Evolutionary conservation across 2,329 filamentous ascomycete genomes (phyloP), one percentile per base, ranked within the genome.

Genomic region (Penicillium sp.): DNA sequence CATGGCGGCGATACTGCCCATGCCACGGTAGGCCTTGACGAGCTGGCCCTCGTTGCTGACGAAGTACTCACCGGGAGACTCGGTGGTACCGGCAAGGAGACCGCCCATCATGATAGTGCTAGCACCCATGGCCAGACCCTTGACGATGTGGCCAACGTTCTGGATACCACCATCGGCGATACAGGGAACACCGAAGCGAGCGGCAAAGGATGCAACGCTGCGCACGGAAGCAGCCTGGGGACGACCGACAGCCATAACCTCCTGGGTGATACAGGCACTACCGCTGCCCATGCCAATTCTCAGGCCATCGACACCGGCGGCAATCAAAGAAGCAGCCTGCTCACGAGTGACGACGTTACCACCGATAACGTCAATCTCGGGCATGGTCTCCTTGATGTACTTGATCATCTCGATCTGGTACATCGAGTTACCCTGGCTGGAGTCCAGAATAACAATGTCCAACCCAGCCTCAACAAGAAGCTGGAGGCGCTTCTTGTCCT

Each of bases 91-190:
- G 49, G 94, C 94, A 63, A 99, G 85, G 51, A 99, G 87, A 79
- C 94, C 95, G 69, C 94, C 94, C 94, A 99, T 99, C 94, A 99
- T 99, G 74, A 99, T 89, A 37, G 92, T 95, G 44, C 90, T 91
- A 57, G 94, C 94, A 66, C 94, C 94, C 62, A 99, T 87, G 45
- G 94, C 88, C 64, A 99, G 87, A 73, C 92, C 93, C 84, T 99
- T 99, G 77, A 99, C 94, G 65, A 99, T 97, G 81, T 99, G 95
- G 53, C 94, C 94, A 64, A 99, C 90, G 72, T 99, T 99, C 78
- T 99, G 94, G 66, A 99, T 89, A 78, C 94, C 94, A 68, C 94
- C 94, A 69, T 99, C 94, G 58, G 94, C 94, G 72, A 99, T 97
- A 79, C 93, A 97, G 56, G 94, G 94, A 65, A 99, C 92, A 60